Conservation (phyloP, 495 filamentous ascomycete genomes). For the Lophiotrema nucula region DNA sequence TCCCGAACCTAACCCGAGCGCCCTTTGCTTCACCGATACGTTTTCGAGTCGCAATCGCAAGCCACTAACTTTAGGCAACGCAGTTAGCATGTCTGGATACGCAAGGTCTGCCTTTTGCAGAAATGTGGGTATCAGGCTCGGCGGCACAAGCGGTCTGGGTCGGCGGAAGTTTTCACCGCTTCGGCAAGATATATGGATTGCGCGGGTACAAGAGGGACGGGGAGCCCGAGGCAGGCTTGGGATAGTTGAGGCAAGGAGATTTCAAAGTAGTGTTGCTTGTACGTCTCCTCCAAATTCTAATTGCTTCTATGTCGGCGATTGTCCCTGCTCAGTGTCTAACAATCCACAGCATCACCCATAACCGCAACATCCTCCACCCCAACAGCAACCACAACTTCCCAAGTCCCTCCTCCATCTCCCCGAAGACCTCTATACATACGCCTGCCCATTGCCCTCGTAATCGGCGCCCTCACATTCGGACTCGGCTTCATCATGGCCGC, state of each 20-base stretch:
- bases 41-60: no score
- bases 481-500: constrained; percentile 56
- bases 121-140: no score
- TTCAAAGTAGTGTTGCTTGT: constrained; percentile 1
- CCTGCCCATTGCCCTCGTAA: not conserved
- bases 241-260: not conserved
- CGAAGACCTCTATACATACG: constrained; percentile 3
- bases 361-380: not conserved
- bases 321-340: no score
- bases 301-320: no score
- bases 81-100: not conserved
- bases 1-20: no score
- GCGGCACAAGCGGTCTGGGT: no score
- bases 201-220: not conserved
- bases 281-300: not conserved
- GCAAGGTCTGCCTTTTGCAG: constrained; percentile 19
- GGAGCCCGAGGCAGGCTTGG: not conserved
- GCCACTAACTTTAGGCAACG: no score
- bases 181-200: not conserved
- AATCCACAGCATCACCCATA: no score
- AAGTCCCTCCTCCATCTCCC: not conserved
- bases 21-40: no score
- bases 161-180: constrained; percentile 22
- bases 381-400: not conserved
- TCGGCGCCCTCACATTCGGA: constrained; percentile 8